These are phyloP conservation scores for Corinectria fuckeliana DNA, from an alignment of 2,329 filamentous ascomycete species.

Conservation along the genomic window DNA sequence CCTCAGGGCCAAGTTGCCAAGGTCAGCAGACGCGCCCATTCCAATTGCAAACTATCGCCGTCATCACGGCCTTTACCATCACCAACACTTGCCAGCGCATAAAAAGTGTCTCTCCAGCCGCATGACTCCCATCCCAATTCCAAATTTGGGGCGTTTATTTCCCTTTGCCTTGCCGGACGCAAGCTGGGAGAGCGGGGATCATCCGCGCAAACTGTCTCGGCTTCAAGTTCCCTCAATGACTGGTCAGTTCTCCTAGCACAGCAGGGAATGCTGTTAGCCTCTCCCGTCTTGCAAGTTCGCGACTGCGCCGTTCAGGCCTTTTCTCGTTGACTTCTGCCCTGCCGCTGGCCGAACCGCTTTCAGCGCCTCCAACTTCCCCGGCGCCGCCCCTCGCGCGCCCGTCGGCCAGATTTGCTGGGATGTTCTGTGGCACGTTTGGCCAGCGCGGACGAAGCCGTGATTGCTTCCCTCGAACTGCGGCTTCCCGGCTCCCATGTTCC, in stretches of 20 bases:
- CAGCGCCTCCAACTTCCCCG: neutral
- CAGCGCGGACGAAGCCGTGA: neutral
- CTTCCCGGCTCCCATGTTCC: neutral
- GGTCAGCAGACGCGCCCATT: conserved; percentile 35
- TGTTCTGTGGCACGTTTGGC: neutral
- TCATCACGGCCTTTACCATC: conserved; percentile 18
- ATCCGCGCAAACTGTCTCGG: conserved; percentile 27
- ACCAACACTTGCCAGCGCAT: conserved; percentile 37
- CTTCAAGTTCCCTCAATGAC: conserved; percentile 29
- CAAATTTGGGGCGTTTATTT: conserved; percentile 27
- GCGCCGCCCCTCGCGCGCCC: neutral
- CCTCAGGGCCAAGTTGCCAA: conserved; percentile 30
- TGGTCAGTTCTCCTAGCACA: conserved; percentile 25
- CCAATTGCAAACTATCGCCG: conserved; percentile 26
- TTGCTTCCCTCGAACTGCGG: neutral
- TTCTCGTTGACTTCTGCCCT: conserved; percentile 1
- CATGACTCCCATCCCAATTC: conserved; percentile 31
- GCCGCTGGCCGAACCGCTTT: conserved; percentile 3
- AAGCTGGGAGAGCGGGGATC: conserved; percentile 12
- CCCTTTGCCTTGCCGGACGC: conserved; percentile 17
- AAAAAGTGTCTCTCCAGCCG: conserved; percentile 33
- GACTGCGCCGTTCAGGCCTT: neutral
- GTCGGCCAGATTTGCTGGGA: neutral
- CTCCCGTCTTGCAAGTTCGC: neutral
- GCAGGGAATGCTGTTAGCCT: conserved; percentile 14